Evolutionary conservation across 2,329 filamentous ascomycete species (phyloP), one percentile per base, ranked within the genome.

Genomic region (Dactylellina cionopaga): DNA sequence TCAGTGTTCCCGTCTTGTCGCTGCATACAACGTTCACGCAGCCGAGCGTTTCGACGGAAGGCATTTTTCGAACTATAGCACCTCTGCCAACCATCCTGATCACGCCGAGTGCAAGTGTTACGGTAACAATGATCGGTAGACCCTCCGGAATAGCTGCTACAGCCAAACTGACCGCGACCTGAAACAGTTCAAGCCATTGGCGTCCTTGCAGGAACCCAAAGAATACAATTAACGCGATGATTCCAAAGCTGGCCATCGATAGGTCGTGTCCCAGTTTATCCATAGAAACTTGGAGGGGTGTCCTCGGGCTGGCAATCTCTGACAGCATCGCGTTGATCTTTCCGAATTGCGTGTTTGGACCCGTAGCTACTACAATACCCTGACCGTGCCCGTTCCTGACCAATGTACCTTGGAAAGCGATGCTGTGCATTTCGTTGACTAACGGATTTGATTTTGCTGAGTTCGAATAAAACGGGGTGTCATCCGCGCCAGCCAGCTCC

Each of bases 11-110:
- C 43, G 95, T 99, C 83, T 99, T 99, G 83, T 99, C 95, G 76
- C 92, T 97, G 83, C 96, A 99, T 5, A 99, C 92, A n/a, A 99
- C 93, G 78, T 98, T 99, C 69, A 99, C 95, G n/a, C 93, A 97
- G 6, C 96, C 96, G 3, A 99, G 83, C 0, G 95, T 99, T 80
- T 99, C 95, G 6, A 99, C 96, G 80, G 95, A 98, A 19, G 96
- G 96, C 81, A 99, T 90, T 78, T 91, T 90, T 76, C 95, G 90
- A 71, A 99, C 94, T 79, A 99, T 99, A 6, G 95, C 95, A 79
- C 96, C 92, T 77, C 94, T 88, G 78, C 89, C 92, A 72, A 95
- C 96, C 95, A 99, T 99, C 66, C 95, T 89, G 78, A 99, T 87
- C 6, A 99, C 96, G 11, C 95, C 96, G 11, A 99, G 85, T 37